Evolutionary conservation across 768 basidiomycete genomes (phyloP).

Genomic region (Auriculariales sp.): DNA sequence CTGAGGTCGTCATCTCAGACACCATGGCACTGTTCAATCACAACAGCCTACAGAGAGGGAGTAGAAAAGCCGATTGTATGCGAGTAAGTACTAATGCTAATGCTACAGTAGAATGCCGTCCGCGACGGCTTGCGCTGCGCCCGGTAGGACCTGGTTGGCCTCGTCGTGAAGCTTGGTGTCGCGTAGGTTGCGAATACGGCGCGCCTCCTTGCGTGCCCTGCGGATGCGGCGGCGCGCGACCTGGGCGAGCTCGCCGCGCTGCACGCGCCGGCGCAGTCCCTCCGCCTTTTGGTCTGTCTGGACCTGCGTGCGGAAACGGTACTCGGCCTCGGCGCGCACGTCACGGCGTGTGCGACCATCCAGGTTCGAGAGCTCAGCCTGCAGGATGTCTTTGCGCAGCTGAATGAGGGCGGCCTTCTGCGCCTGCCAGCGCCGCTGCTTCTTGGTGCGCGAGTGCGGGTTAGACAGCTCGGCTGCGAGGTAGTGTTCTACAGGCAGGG

Average conservation of each 20-base stretch:
- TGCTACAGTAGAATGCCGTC: too few relatives aligned
- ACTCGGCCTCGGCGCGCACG: slow-evolving; percentile 59
- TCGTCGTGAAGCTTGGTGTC: neutral
- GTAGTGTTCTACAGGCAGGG: slow-evolving; percentile 49
- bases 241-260: neutral
- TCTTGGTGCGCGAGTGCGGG: slow-evolving; percentile 72
- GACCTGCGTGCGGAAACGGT: slow-evolving; percentile 52
- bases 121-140: too few relatives aligned
- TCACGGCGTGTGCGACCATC: slow-evolving; percentile 46
- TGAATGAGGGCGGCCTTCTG: slow-evolving; percentile 31
- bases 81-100: too few relatives aligned
- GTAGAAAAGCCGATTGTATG: too few relatives aligned
- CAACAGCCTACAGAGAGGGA: too few relatives aligned
- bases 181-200: neutral
- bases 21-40: too few relatives aligned
- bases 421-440: slow-evolving; percentile 60
- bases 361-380: slow-evolving; percentile 28
- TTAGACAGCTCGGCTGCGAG: slow-evolving; percentile 61
- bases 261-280: slow-evolving; percentile 14
- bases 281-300: slow-evolving; percentile 42
- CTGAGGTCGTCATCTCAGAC: too few relatives aligned
- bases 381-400: slow-evolving; percentile 37
- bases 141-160: neutral
- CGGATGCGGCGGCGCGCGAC: neutral
- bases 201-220: neutral